These are phyloP conservation scores for Wickerhamomyces queroliae DNA, from an alignment of 805 yeast genomes.

Conservation along the genomic window DNA sequence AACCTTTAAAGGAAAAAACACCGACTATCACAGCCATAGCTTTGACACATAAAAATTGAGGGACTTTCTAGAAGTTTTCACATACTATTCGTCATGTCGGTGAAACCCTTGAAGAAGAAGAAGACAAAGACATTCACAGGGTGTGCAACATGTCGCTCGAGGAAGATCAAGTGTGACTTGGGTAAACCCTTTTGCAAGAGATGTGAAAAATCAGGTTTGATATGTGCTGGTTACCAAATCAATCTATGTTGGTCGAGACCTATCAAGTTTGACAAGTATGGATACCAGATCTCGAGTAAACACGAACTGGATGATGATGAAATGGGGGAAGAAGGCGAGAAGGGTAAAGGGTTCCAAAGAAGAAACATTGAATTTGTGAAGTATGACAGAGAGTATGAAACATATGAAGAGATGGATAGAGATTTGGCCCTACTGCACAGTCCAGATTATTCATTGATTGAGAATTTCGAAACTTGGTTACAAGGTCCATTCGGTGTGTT, in stretches of 20 bases:
- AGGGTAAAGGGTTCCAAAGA: slow-evolving; percentile 58
- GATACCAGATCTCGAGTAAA: slow-evolving; percentile 26
- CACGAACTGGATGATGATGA: slow-evolving; percentile 8
- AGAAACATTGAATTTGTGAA: slow-evolving; percentile 68
- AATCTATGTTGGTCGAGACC: slow-evolving; percentile 72
- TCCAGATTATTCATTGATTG: slow-evolving; percentile 35
- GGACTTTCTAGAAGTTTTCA: background rate
- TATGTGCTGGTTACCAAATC: slow-evolving; percentile 80
- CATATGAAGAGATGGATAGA: slow-evolving; percentile 80
- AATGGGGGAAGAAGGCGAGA: slow-evolving; percentile 17
- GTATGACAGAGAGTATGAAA: slow-evolving; percentile 60
- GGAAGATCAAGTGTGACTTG: slow-evolving; percentile 80
- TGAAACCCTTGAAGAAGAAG: slow-evolving; percentile 15
- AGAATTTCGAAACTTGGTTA: slow-evolving; percentile 40
- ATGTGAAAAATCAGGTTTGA: slow-evolving; percentile 60
- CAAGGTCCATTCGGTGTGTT: slow-evolving; percentile 86
- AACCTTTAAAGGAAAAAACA: background rate
- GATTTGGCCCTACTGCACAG: slow-evolving; percentile 54
- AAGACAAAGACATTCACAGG: slow-evolving; percentile 77
- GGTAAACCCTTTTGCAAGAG: slow-evolving; percentile 64
- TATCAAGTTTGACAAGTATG: slow-evolving; percentile 41
- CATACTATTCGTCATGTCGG: background rate
- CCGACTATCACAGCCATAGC: background rate
- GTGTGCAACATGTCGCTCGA: slow-evolving; percentile 78
- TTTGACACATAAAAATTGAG: no score